Conservation (phyloP, 1,139 yeast species). For the Debaryomycetaceae sp. region DNA sequence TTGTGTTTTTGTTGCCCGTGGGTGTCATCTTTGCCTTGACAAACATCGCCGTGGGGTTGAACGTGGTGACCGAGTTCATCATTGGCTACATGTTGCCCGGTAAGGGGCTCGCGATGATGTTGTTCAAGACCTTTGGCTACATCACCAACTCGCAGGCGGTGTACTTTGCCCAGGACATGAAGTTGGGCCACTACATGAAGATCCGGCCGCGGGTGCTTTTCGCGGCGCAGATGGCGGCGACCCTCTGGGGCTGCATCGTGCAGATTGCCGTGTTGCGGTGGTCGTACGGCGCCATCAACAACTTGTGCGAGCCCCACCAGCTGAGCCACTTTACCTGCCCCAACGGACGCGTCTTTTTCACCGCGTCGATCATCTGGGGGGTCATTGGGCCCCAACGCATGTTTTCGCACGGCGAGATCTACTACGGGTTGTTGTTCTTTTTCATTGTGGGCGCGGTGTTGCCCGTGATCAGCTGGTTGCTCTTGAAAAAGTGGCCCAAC, state of each 20-base stretch:
- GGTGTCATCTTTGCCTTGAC: slow-evolving; percentile 40
- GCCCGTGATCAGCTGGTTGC: slow-evolving; percentile 42
- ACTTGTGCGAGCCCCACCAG: slow-evolving; percentile 47
- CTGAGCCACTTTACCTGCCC: slow-evolving; percentile 39
- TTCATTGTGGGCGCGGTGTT: slow-evolving; percentile 35
- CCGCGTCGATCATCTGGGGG: slow-evolving; percentile 47
- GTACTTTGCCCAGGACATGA: slow-evolving; percentile 49
- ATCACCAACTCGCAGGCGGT: slow-evolving; percentile 55
- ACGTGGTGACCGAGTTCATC: slow-evolving; percentile 42
- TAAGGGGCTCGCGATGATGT: slow-evolving; percentile 45
- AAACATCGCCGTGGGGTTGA: slow-evolving; percentile 43
- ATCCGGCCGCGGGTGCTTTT: slow-evolving; percentile 44
- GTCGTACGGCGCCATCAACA: slow-evolving; percentile 39
- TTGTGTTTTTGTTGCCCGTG: slow-evolving; percentile 39
- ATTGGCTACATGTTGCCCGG: slow-evolving; percentile 47
- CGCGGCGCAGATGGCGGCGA: slow-evolving; percentile 42
- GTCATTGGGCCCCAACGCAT: slow-evolving; percentile 34
- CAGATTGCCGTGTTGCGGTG: slow-evolving; percentile 44
- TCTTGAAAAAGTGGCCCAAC: slow-evolving; percentile 38
- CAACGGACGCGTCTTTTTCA: slow-evolving; percentile 40
- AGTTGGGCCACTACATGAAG: slow-evolving; percentile 53
- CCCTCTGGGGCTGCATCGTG: slow-evolving; percentile 42
- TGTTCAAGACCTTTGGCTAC: slow-evolving; percentile 44
- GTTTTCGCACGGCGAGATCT: slow-evolving; percentile 36
- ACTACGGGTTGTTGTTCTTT: slow-evolving; percentile 37